These are phyloP conservation scores for Lanmaoa rubissima DNA, from an alignment of 768 basidiomycete species.

Conservation along the genomic window DNA sequence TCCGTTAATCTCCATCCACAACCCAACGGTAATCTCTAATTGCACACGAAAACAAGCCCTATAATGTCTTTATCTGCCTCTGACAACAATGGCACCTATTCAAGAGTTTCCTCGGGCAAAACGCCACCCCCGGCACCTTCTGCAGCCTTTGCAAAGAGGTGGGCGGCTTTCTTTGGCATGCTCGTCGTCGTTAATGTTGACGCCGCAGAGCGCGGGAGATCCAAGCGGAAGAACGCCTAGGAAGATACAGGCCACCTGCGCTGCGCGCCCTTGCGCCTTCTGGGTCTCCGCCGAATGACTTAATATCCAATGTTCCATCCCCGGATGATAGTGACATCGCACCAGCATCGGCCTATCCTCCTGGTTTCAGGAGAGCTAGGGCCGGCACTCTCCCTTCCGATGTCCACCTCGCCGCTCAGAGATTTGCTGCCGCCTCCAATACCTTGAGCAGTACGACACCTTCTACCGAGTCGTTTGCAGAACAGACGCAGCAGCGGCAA, in stretches of 20 bases:
- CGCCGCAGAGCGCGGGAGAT: constrained; percentile 75
- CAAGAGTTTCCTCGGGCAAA: constrained; percentile 81
- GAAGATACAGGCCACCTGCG: constrained; percentile 79
- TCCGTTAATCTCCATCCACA: constrained; percentile 37
- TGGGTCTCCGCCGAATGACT: constrained; percentile 72
- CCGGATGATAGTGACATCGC: constrained; percentile 55
- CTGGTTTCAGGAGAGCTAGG: constrained; percentile 91
- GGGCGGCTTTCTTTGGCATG: constrained; percentile 21
- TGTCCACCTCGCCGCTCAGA: constrained; percentile 82
- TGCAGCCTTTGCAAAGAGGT: constrained; percentile 88
- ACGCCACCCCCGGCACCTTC: constrained; percentile 90
- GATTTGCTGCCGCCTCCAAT: constrained; percentile 67
- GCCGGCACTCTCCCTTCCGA: constrained; percentile 98
- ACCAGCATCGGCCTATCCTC: constrained; percentile 75
- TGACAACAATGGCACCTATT: constrained; percentile 80
- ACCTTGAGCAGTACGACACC: constrained; percentile 50
- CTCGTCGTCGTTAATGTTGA: constrained; percentile 16
- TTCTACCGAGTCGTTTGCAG: constrained; percentile 49
- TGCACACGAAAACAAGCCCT: constrained; percentile 50
- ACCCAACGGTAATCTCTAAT: constrained; percentile 76
- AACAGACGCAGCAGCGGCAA: constrained; percentile 41
- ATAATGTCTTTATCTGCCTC: constrained; percentile 92
- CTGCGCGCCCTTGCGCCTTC: constrained; percentile 65
- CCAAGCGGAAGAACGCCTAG: constrained; percentile 70
- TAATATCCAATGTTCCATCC: constrained; percentile 54